A percentile compares a stretch with the other conserved stretches of the same genome.
phyloP scores from a whole-genome alignment of 225 moss, liverwort and hornwort species.

The Takakia lepidozioides region DNA sequence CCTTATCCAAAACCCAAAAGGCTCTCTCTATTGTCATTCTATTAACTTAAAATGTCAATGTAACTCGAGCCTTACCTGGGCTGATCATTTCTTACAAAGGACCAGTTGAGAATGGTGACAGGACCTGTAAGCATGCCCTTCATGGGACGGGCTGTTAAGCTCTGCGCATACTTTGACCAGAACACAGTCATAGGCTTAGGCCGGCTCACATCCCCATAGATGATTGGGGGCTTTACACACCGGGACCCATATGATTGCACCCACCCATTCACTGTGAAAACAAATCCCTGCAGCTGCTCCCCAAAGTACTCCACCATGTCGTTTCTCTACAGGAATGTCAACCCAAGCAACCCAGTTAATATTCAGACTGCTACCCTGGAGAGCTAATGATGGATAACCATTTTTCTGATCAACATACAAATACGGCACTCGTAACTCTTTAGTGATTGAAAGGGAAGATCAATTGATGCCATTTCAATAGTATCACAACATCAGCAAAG shows the following conservation, averaged over 20 bases:
- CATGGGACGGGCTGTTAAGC: conserved; percentile 67
- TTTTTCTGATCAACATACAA: too few relatives aligned
- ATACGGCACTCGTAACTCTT: too few relatives aligned
- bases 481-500: too few relatives aligned
- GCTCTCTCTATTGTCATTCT: too few relatives aligned
- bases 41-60: too few relatives aligned
- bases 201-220: conserved; percentile 87
- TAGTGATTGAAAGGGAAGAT: too few relatives aligned
- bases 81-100: conserved; percentile 85
- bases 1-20: too few relatives aligned
- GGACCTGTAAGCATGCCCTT: conserved; percentile 94
- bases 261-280: conserved; percentile 60
- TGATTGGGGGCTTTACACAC: conserved; percentile 92
- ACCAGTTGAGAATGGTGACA: conserved; percentile 87
- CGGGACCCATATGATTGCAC: conserved; percentile 83
- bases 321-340: conserved; percentile 59
- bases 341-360: too few relatives aligned
- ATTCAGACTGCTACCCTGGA: too few relatives aligned
- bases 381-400: too few relatives aligned
- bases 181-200: conserved; percentile 86
- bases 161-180: conserved; percentile 82
- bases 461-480: too few relatives aligned
- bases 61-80: too few relatives aligned
- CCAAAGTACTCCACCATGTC: conserved; percentile 77
- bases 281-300: conserved; percentile 54